Base-by-base conservation (phyloP, 371 early-diverging fungal species). In the Saksenaea vasiformis region DNA sequence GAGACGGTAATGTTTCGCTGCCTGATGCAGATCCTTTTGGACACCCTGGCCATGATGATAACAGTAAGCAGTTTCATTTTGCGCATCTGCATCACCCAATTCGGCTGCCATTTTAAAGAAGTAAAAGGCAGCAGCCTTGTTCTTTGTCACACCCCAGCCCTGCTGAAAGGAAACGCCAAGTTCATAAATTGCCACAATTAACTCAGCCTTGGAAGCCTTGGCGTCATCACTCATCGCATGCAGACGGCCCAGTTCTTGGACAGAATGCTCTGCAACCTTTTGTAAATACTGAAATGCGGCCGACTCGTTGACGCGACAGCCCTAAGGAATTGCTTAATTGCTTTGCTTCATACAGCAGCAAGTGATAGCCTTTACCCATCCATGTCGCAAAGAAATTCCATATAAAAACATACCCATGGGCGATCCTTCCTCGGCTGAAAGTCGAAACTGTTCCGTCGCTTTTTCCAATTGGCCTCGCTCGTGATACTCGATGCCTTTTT, bases 41-140 rank as follows among this genome's bases (percentile, higher is more conserved):
- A 91, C 87, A 17, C 95, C 95, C 53, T 90, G 88, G 28, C 91
- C 93, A 53, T 89, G 75, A 54, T 88, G 85, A 64, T 90, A 91
- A 64, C 90, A 89, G 34, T 90, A 82, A 0, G 85, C 96, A 4
- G 94, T 70, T 54, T 91, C 95, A 35, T 90, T 85, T 70, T 93
- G 93, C 0, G 95, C 91, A 68, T 94, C 93, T 8, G 90, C 74
- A 53, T 95, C 94, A 13, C 93, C 93, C 37, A 94, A 70, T 58
- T 93, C 86, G 0, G 94, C 91, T 1, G 95, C 94, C 34, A 95
- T 90, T 61, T 91, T 90, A 71, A 94, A 92, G 65, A 94, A 97
- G 63, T 95, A 93, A 8, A 89, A 88, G 0, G 95, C 95, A 5
- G 91, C 91, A 62, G 87, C 85, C 69, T 92, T 92, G 71, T 89